Evolutionary conservation across 225 moss, liverwort and hornwort genomes (phyloP), one percentile per base, ranked within the genome.

Genomic region (Takakia lepidozioides): DNA sequence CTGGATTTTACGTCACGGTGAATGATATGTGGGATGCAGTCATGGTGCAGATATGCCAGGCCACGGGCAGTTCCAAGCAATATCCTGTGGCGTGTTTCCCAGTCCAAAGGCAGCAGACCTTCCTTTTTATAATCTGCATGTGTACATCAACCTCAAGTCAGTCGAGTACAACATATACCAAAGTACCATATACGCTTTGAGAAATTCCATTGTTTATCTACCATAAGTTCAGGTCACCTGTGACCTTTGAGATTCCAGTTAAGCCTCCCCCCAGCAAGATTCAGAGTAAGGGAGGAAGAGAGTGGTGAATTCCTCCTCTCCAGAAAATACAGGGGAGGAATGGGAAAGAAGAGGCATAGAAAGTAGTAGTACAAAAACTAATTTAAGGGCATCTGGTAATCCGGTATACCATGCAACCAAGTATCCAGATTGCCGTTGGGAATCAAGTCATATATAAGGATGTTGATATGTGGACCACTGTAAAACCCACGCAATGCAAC

Each of bases 1-100:
- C 90, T 86, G 46, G 86, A 79, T 65, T 95, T 95, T 5, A 95
- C 66, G 51, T 95, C 93, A 19, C 93, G 75, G 46, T 95, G 93
- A 64, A 95, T 89, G 26, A 95, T 84, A 57, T 78, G 70, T 34
- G 93, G 89, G 48, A 75, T 66, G 58, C 86, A 89, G 54, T 86
- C 89, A 41, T 85, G 89, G 59, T 89, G 89, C 38, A 95, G 52
- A 64, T 95, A 89, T 24, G 86, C 76, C 25, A 89, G 52, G 39
- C 86, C 89, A 46, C 84, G 66, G 21, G 86, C 86, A 44, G 79
- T 72, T 51, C 89, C 89, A 45, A 72, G 27, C 2, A 69, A 76
- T 61, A 86, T 90, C 43, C 65, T 86, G 24, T 69, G 61, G 56
- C 86, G 69, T 15, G 72, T 65, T 42, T 57, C 64, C 89, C 89